These are phyloP conservation scores for Vigna reflexopilosa DNA, from an alignment of 306 rosid genomes.

Conservation along the genomic window DNA sequence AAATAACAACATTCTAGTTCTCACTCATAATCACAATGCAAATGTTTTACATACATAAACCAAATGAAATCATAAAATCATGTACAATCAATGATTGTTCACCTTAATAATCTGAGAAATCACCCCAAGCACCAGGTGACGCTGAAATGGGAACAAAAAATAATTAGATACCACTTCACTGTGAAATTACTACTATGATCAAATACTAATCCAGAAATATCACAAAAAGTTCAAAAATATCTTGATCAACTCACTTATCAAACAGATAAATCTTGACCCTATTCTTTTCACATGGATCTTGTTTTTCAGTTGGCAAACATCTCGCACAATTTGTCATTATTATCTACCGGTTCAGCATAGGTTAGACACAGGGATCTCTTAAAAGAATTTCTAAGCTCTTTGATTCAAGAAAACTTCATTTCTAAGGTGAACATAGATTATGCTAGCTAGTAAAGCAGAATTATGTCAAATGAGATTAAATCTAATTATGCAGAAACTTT, in stretches of 20 bases:
- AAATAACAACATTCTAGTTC: not conserved
- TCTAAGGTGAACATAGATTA: not conserved
- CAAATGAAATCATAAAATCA: not conserved
- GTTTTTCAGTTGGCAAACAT: not conserved
- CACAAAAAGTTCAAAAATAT: not conserved
- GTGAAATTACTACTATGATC: not conserved
- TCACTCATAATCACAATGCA: too few relatives aligned
- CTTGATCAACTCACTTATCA: not conserved
- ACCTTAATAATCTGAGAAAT: conserved; percentile 98
- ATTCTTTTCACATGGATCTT: not conserved
- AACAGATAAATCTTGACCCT: not conserved
- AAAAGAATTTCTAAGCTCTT: not conserved
- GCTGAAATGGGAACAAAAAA: conserved; percentile 65
- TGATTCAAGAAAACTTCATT: conserved; percentile 4
- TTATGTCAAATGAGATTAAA: conserved; percentile 12
- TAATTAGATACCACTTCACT: conserved; percentile 14
- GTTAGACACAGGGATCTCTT: not conserved
- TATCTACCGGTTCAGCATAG: conserved; percentile 20
- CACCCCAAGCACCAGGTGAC: conserved; percentile 95
- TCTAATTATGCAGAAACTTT: not conserved
- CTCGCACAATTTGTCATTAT: too few relatives aligned
- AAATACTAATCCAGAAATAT: conserved; percentile 6
- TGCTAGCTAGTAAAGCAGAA: conserved; percentile 1
- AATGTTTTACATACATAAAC: conserved; percentile 8
- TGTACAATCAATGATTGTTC: conserved; percentile 31